Evolutionary conservation across 2,329 filamentous ascomycete genomes (phyloP), one percentile per base, ranked within the genome.

Genomic region (Fusarium scirpi): DNA sequence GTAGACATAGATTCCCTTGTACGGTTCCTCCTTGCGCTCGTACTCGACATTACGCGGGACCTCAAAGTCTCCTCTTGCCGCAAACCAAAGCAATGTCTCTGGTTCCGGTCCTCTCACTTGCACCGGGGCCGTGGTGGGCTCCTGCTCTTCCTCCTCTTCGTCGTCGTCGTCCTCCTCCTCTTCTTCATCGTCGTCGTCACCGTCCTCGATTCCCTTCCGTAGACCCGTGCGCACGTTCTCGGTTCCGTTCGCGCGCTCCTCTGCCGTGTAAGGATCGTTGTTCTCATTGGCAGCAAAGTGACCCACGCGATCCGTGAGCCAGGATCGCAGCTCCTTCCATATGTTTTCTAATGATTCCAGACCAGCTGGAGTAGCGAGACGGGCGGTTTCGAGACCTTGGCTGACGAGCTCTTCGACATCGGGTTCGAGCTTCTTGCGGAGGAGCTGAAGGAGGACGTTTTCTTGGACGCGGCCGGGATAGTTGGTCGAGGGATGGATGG

Each of bases 401-500:
- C 89, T 87, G 27, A 95, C 89, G 81, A 91, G 90, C 60, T 90
- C 89, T 77, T 94, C 92, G 20, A 94, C 90, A 25, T 88, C 85
- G 0, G 93, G 92, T 71, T 96, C 93, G 51, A 94, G 86, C 78
- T 96, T 96, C 81, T 96, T 97, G 41, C 93, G 90, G 32, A 97
- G 83, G 4, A 97, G 84, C 73, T 91, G 88, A 27, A 87, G 85
- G 2, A 95, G 85, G 6, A 93, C 84, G 51, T 79, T 81, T 78
- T 92, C 89, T 63, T 93, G 89, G 8, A 86, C 90, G 72, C 87
- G 90, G 40, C 89, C 91, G 7, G 89, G 94, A 80, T 88, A 96
- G 78, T 90, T 90, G 4, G 93, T 92, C 15, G 90, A 89, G 0
- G 94, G 94, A 76, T 92, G 93, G 24, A 92, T 87, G 69, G 92